Conservation (phyloP, 2,329 filamentous ascomycete genomes). For the Microsporum audouinii region DNA sequence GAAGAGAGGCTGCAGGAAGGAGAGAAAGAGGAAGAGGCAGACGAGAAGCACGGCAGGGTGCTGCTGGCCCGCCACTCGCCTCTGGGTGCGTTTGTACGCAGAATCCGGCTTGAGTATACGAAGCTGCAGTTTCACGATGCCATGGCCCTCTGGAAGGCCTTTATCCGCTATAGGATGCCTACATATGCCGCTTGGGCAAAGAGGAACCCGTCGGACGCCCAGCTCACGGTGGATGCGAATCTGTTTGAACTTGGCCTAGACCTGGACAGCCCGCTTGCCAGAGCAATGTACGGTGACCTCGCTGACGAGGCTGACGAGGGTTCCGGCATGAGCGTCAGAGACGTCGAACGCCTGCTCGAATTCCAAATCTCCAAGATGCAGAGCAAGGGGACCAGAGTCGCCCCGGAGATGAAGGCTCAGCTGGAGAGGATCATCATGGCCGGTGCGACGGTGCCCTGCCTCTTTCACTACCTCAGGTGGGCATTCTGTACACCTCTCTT, state of each 20-base stretch:
- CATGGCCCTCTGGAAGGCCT: conserved; percentile 66
- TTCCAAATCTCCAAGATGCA: conserved; percentile 85
- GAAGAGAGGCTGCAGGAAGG: conserved; percentile 48
- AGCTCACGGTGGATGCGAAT: conserved; percentile 50
- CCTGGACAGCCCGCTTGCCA: conserved; percentile 38
- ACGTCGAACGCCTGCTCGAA: conserved; percentile 69
- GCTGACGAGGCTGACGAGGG: conserved; percentile 22
- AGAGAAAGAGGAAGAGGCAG: conserved; percentile 38
- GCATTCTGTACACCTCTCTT: conserved; percentile 11
- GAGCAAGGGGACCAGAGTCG: conserved; percentile 69
- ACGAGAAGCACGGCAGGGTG: conserved; percentile 40
- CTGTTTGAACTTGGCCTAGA: conserved; percentile 48
- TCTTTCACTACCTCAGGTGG: conserved; percentile 64
- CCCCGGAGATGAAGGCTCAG: conserved; percentile 58
- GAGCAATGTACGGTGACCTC: conserved; percentile 42
- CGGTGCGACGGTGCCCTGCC: conserved; percentile 56
- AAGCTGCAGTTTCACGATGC: conserved; percentile 69
- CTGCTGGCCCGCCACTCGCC: conserved; percentile 63
- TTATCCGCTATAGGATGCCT: conserved; percentile 68
- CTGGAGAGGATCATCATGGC: conserved; percentile 58
- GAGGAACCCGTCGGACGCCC: conserved; percentile 37
- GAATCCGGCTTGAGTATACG: conserved; percentile 66
- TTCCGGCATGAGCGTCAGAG: conserved; percentile 34
- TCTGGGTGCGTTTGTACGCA: conserved; percentile 67
- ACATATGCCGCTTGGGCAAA: conserved; percentile 53